Evolutionary conservation across 1,284 basidiomycete genomes (phyloP), one percentile per base, ranked within the genome.

Genomic region (Athelia psychrophila): DNA sequence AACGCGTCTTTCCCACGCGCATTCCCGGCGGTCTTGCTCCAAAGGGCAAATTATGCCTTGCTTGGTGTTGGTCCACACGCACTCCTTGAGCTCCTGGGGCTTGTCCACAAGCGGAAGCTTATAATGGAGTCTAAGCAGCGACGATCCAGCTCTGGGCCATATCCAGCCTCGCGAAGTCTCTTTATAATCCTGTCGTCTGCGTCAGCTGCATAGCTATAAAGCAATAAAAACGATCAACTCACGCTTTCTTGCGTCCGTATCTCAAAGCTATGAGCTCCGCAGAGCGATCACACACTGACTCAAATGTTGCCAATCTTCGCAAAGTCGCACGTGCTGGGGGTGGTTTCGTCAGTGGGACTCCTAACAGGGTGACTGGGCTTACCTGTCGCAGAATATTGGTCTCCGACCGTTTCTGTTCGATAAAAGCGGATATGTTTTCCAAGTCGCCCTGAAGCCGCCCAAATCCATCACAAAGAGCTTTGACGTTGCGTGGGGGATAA

Each of bases 81-180:
- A 24, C 8, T 52, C 51, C 8, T 47, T 52, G 20, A 52, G 22
- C 15, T 32, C 19, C 33, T 49, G 32, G 15, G 51, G 33, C 35
- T 48, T n/a, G 8, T 23, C 27, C 8, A 48, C 22, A 15, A 52
- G 24, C n/a, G 18, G 16, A 13, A 20, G 47, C 30, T 49, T 46
- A 15, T 33, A 18, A 20, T 24, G 8, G 16, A 19, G 46, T 33
- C 15, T 19, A 18, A 24, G 47, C 32, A 36, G 46, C 22, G 19
- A 24, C 48, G 40, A 12, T 52, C 47, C n/a, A 52, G 18, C 18
- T 52, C 51, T 10, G 33, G 19, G 15, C 19, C 46, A 20, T 36
- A 52, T n/a, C 51, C 51, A 16, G 33, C 12, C 30, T 47, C 47
- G 20, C 36, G 18, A 18, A 48, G 23, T 9, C 19, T 48, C 33